Conservation (phyloP, 2,329 filamentous ascomycete genomes). For the Xylaria sp. region DNA sequence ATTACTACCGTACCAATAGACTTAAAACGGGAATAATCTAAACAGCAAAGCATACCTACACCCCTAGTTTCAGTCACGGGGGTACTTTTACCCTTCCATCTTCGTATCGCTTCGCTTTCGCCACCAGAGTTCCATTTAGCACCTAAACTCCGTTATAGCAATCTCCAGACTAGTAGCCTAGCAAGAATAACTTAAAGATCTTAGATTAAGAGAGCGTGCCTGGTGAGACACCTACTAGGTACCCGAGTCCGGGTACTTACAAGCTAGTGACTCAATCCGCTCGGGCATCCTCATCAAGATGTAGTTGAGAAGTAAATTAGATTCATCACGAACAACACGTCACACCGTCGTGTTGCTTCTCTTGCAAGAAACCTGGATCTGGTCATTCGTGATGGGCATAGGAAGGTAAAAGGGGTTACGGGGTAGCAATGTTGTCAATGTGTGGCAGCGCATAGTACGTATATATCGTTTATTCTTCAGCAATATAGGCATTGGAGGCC, state of each 20-base stretch:
- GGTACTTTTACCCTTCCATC: neutral
- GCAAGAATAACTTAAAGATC: neutral
- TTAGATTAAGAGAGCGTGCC: neutral
- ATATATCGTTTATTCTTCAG: constrained; percentile 2
- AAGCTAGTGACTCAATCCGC: neutral
- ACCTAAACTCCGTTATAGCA: constrained; percentile 1
- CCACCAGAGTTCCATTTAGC: neutral
- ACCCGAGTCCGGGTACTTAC: neutral
- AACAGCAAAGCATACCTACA: neutral
- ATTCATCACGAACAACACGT: neutral
- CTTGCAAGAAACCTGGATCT: constrained; percentile 11
- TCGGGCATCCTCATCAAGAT: neutral
- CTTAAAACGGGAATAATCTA: neutral
- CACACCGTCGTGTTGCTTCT: neutral
- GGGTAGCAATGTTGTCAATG: constrained; percentile 1
- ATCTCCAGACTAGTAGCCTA: neutral
- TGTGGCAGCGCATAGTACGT: constrained; percentile 20
- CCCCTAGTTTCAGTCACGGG: neutral
- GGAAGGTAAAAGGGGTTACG: constrained; percentile 16
- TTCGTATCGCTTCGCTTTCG: neutral
- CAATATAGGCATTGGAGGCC: constrained; percentile 4
- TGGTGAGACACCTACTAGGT: neutral
- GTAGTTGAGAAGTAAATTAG: neutral
- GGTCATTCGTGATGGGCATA: constrained; percentile 4
- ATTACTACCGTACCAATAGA: neutral